These are phyloP conservation scores for Oryza punctata DNA, from an alignment of 176 grass and related monocot species.

Conservation along the genomic window DNA sequence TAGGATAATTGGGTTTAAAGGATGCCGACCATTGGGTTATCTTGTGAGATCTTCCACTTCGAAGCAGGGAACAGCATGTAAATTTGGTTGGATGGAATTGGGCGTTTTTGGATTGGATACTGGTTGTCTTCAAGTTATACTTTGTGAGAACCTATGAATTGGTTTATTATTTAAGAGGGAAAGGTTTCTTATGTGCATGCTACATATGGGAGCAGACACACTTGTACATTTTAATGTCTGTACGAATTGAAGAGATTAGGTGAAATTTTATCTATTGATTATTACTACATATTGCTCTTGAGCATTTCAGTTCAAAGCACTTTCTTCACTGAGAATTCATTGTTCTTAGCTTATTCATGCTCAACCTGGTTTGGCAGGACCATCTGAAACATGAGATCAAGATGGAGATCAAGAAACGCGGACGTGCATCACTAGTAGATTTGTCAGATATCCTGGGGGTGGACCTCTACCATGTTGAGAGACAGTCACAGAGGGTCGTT, in stretches of 20 bases:
- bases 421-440: slow-evolving; percentile 84
- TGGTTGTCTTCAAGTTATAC: not conserved
- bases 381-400: slow-evolving; percentile 90
- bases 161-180: not conserved
- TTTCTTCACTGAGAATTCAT: not conserved
- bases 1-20: not conserved
- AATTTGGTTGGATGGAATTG: not conserved
- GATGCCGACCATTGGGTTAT: not conserved
- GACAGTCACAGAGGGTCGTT: slow-evolving; percentile 75
- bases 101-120: not conserved
- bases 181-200: no score
- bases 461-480: slow-evolving; percentile 93
- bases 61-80: not conserved
- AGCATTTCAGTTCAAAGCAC: not conserved
- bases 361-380: slow-evolving; percentile 59
- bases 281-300: not conserved
- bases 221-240: not conserved
- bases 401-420: slow-evolving; percentile 75
- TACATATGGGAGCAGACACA: no score
- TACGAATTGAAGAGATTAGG: not conserved
- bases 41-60: not conserved
- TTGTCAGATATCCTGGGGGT: slow-evolving; percentile 85
- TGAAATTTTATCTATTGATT: not conserved
- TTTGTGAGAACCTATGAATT: not conserved
- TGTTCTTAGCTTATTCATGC: slow-evolving; percentile 4